Conservation (phyloP, 257 asterid species). For the Solanum pinnatisectum region DNA sequence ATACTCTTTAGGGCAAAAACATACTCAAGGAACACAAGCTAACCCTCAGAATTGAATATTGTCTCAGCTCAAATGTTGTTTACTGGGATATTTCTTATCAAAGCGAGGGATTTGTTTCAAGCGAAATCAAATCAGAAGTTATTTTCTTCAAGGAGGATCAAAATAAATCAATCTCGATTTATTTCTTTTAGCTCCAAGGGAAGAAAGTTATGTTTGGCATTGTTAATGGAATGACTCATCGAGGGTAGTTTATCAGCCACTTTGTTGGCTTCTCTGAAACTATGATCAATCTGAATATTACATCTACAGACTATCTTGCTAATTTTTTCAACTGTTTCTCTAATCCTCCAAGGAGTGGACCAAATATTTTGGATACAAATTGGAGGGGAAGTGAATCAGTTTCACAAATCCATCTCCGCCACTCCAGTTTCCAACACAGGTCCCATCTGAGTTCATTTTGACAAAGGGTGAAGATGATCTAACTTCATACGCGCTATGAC, state of each 20-base stretch:
- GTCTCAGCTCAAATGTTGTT: too few relatives aligned
- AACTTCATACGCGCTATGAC: too few relatives aligned
- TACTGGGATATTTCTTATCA: too few relatives aligned
- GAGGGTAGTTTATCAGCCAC: neutral
- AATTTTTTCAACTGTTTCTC: neutral
- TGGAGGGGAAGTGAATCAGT: neutral
- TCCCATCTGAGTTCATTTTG: neutral
- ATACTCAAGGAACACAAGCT: too few relatives aligned
- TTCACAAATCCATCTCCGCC: neutral
- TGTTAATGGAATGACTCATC: neutral
- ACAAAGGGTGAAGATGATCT: neutral
- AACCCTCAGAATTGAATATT: too few relatives aligned
- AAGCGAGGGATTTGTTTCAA: too few relatives aligned
- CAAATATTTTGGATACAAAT: neutral
- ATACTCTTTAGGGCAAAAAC: too few relatives aligned
- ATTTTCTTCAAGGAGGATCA: neutral
- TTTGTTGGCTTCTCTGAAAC: neutral
- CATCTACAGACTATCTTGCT: neutral
- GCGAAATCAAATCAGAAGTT: too few relatives aligned
- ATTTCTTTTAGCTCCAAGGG: rapidly evolving
- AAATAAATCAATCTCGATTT: neutral
- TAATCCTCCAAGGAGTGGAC: neutral
- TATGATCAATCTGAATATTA: neutral
- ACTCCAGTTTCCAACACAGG: neutral
- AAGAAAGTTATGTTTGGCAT: neutral